phyloP scores from a whole-genome alignment of 768 basidiomycete genomes.

The Lentinula lateritia region DNA sequence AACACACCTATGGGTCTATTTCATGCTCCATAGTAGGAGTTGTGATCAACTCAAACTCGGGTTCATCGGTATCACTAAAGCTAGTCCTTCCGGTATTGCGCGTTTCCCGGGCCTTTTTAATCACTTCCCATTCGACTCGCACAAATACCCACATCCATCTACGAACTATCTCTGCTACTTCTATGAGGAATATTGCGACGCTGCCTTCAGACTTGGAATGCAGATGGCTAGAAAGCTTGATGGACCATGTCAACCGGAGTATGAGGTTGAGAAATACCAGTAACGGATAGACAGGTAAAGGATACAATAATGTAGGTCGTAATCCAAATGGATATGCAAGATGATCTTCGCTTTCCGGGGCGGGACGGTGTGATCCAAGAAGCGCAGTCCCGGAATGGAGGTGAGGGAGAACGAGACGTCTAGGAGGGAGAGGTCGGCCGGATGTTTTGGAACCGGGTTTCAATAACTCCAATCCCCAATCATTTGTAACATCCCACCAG shows the following conservation, averaged over 20 bases:
- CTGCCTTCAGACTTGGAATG: slow-evolving; percentile 52
- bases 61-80: slow-evolving; percentile 25
- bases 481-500: slow-evolving; percentile 99
- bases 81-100: slow-evolving; percentile 9
- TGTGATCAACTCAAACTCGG: slow-evolving; percentile 35
- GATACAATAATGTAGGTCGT: slow-evolving; percentile 69
- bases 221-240: slow-evolving; percentile 13
- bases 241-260: slow-evolving; percentile 8
- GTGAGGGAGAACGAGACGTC: slow-evolving; percentile 41
- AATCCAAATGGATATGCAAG: slow-evolving; percentile 61
- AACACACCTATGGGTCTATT: slow-evolving; percentile 6
- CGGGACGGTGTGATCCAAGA: slow-evolving; percentile 13
- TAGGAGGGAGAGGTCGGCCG: slow-evolving; percentile 27
- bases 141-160: slow-evolving; percentile 99
- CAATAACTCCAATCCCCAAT: slow-evolving; percentile 90
- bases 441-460: slow-evolving; percentile 25
- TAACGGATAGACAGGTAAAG: slow-evolving; percentile 80
- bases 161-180: slow-evolving; percentile 82
- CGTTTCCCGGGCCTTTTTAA: slow-evolving; percentile 44
- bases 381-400: slow-evolving; percentile 33
- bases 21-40: slow-evolving; percentile 20
- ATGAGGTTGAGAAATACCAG: slow-evolving; percentile 8
- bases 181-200: slow-evolving; percentile 81
- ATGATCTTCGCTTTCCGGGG: slow-evolving; percentile 15
- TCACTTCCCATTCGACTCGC: slow-evolving; percentile 93